A percentile compares a stretch with the other conserved stretches of the same genome.
phyloP scores from a whole-genome alignment of 148 eudicot species.

The Chenopodium quinoa region DNA sequence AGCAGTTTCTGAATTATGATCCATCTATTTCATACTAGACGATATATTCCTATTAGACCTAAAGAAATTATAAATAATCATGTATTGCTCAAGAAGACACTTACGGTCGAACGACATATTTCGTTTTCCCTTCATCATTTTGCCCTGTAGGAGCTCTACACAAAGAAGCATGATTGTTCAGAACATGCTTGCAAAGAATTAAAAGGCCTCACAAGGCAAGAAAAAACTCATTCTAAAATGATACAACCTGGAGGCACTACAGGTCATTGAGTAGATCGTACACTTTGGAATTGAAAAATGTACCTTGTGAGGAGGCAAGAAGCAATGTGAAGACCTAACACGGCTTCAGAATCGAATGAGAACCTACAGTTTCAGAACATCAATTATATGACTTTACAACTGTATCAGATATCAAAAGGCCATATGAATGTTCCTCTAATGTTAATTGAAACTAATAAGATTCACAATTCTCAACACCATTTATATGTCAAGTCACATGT shows the following conservation, averaged over 20 bases:
- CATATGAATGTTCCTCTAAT: too few species aligned
- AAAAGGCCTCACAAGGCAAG: not conserved
- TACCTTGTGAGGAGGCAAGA: slow-evolving; percentile 96
- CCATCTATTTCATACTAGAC: not conserved
- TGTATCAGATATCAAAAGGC: not conserved
- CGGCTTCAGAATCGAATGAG: slow-evolving; percentile 74
- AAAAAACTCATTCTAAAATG: not conserved
- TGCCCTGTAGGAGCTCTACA: slow-evolving; percentile 78
- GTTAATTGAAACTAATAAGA: too few species aligned
- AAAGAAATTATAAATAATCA: not conserved
- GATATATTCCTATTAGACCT: not conserved
- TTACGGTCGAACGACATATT: slow-evolving; percentile 95
- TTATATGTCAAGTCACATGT: not conserved
- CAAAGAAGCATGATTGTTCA: slow-evolving; percentile 8
- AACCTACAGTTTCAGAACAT: slow-evolving; percentile 53
- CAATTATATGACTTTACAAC: not conserved
- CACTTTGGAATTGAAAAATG: slow-evolving; percentile 6
- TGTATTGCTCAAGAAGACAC: slow-evolving; percentile 24
- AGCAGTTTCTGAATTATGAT: not conserved
- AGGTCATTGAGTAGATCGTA: not conserved
- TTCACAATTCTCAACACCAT: not conserved
- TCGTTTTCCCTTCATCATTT: slow-evolving; percentile 81
- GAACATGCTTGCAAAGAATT: not conserved
- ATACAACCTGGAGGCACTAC: not conserved
- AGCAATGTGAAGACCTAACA: slow-evolving; percentile 95